Evolutionary conservation across 2,329 filamentous ascomycete genomes (phyloP).

Genomic region (Claviceps monticola): DNA sequence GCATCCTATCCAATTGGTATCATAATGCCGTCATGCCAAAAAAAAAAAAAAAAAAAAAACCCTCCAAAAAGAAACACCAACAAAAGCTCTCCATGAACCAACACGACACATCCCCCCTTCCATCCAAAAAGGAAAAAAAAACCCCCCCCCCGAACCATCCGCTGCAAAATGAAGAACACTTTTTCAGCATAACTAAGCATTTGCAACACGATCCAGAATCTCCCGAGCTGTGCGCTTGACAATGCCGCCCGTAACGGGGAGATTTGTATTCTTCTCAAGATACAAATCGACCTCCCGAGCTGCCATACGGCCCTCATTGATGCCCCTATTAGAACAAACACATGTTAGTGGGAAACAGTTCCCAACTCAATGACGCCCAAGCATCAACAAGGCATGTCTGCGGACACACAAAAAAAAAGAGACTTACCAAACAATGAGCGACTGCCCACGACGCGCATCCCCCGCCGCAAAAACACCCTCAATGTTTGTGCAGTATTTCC

Average conservation of each 20-base stretch:
- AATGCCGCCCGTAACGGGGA: slow-evolving; percentile 88
- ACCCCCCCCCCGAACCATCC: too few relatives aligned
- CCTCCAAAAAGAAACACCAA: too few relatives aligned
- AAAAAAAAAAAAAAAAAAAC: too few relatives aligned
- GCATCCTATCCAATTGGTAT: too few relatives aligned
- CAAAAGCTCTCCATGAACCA: too few relatives aligned
- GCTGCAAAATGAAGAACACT: too few relatives aligned
- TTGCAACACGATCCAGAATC: slow-evolving; percentile 31
- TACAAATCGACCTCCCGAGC: slow-evolving; percentile 85
- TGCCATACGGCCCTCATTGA: slow-evolving; percentile 90
- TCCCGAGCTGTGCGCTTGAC: slow-evolving; percentile 70
- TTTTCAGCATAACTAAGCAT: slow-evolving; percentile 3
- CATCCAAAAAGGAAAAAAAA: too few relatives aligned
- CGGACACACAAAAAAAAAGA: slow-evolving; percentile 9
- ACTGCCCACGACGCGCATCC: slow-evolving; percentile 90
- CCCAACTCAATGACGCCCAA: background rate
- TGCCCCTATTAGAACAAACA: slow-evolving; percentile 46
- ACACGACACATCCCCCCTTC: too few relatives aligned
- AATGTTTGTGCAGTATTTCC: slow-evolving; percentile 79
- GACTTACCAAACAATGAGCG: slow-evolving; percentile 83
- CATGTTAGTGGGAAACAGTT: background rate
- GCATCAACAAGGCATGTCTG: background rate
- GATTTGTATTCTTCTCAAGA: slow-evolving; percentile 63
- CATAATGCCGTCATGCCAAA: too few relatives aligned
- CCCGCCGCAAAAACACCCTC: slow-evolving; percentile 85